Base-by-base conservation (phyloP, 176 grass and related monocot genomes). In the Carex myosuroides region DNA sequence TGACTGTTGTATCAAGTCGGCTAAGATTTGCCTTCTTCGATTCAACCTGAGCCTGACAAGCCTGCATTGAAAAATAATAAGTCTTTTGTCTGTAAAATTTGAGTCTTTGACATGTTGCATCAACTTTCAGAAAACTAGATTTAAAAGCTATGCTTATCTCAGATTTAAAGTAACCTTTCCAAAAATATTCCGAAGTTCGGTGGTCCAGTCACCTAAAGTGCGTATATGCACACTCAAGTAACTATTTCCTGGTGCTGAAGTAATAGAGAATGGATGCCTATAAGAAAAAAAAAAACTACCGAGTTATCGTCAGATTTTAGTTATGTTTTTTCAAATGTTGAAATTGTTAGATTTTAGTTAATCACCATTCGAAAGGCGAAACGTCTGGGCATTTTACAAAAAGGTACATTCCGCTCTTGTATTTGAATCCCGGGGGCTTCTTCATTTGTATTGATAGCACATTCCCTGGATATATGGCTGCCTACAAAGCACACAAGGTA, bases 221-320 rank as follows among this genome's bases (percentile, higher is more conserved):
- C 91, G 89, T 81, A 99, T 99, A 88, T 99, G 96, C 70, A 99
- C 93, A 86, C 96, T 99, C 81, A 95, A 85, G 50, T 99, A 89
- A 60, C 94, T 87, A 9, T 99, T 91, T 73, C 96, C 96, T 20
- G 96, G 96, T 58, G 96, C 91, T n/a, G 93, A 99, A 74, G 96
- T 99, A 87, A 99, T 94, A 11, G 96, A 95, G 88, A 99, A 99
- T n/a, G 96, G 96, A 87, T 99, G 96, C 93, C 93, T 99, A 84
- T 65, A 73, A 72, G 41, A 14, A 78, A 81, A 64, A 79, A 64
- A 79, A 17, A 52, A 67, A 85, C 32, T 32, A 22, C 61, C 37
- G 32, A 64, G 61, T 55, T 60, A n/a, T 44, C 8, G 3, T 84
- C 42, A 80, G 21, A 50, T 26, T 81, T 80, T 44, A 44, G 56